A percentile compares a stretch with the other conserved stretches of the same genome.
phyloP scores from a whole-genome alignment of 495 filamentous ascomycete species.

The Penicillium parvum region DNA sequence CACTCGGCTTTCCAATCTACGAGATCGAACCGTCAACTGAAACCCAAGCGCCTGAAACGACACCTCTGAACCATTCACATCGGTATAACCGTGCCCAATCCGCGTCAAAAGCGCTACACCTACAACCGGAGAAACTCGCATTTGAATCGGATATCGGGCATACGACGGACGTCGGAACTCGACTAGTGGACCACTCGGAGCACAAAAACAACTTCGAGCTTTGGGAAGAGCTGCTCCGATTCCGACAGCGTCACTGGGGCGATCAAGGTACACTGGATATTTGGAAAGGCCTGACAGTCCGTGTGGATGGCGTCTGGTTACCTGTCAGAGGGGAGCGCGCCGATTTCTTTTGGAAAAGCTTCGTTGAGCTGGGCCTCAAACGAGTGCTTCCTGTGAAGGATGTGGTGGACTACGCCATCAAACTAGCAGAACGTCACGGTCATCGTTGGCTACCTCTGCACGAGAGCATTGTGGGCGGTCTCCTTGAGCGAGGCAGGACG shows the following conservation, averaged over 20 bases:
- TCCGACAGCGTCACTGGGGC: slow-evolving; percentile 57
- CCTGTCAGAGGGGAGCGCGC: slow-evolving; percentile 47
- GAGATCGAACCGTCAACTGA: slow-evolving; percentile 21
- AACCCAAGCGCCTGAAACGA: not conserved
- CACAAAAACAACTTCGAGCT: slow-evolving; percentile 50
- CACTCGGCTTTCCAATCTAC: slow-evolving; percentile 28
- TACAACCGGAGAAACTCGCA: slow-evolving; percentile 34
- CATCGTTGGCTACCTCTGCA: slow-evolving; percentile 47
- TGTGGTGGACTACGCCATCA: slow-evolving; percentile 52
- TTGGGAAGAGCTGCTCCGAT: slow-evolving; percentile 63
- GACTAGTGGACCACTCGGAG: slow-evolving; percentile 52
- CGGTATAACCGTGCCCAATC: not conserved
- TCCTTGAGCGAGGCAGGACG: slow-evolving; percentile 33
- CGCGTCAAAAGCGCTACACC: slow-evolving; percentile 10
- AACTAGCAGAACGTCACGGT: slow-evolving; percentile 42
- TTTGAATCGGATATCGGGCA: slow-evolving; percentile 53
- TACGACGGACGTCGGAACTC: slow-evolving; percentile 27
- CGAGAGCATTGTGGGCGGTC: slow-evolving; percentile 42
- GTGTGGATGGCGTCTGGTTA: slow-evolving; percentile 37
- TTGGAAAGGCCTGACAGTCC: slow-evolving; percentile 55
- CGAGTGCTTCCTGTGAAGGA: slow-evolving; percentile 45
- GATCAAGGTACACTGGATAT: slow-evolving; percentile 54
- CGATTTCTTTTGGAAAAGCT: slow-evolving; percentile 52
- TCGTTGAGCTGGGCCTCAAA: slow-evolving; percentile 47
- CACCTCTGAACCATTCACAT: not conserved